Evolutionary conservation across 202 grass and related monocot species (phyloP), one percentile per base, ranked within the genome.

Genomic region (Sporobolus alterniflorus): DNA sequence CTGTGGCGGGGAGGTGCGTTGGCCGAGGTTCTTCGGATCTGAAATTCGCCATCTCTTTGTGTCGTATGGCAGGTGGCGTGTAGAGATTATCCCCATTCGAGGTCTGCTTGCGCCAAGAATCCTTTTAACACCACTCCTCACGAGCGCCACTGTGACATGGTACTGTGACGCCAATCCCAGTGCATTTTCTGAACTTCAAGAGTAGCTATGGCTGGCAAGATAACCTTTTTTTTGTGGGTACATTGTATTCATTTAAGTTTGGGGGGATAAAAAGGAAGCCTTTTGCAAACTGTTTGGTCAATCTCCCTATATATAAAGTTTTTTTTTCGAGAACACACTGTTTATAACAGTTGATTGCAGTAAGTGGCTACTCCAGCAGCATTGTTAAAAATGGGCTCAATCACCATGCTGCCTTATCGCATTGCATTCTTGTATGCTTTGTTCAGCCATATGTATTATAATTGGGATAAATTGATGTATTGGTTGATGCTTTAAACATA

Each of bases 71-170:
- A 97, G 94, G 88, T 94, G 22, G 91, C 92, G 40, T 97, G 90
- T 69, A 83, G 92, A 67, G 94, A 97, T 73, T 94, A 78, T 71
- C 90, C 92, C 1, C 94, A 97, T 65, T 18, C 92, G 60, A 94
- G 94, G 77, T 80, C 83, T 64, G 71, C 83, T 51, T 97, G 94
- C 56, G 85, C 79, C 56, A 76, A 74, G 82, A 77, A 80, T 71
- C 88, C 88, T 3, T 97, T 97, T 29, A 43, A 44, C 54, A 81
- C 36, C 13, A 97, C 94, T 31, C 43, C 92, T 75, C 94, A 94
- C 64, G 76, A 87, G 26, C 79, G 44, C 17, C 48, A 84, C 65
- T 97, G 92, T 65, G 62, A 32, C 18, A 67, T 87, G 90, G 92
- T 92, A 75, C 21, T 52, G 68, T 21, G 32, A 3, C 9, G 33